Evolutionary conservation across 805 yeast species (phyloP), one percentile per base, ranked within the genome.

Genomic region (Pichia californica): DNA sequence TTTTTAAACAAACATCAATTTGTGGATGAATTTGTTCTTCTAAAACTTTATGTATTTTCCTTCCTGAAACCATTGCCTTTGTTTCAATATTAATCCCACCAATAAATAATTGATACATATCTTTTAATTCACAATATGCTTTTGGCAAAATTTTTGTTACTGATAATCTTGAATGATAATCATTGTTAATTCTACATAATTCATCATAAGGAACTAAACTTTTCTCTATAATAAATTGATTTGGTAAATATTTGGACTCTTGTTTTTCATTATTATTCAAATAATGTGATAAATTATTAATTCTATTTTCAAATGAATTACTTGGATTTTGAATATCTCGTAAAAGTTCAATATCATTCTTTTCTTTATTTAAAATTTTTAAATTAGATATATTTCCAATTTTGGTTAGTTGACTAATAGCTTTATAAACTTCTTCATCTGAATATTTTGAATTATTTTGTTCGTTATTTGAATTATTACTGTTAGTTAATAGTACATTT

Each of bases 51-150:
- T 83, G 89, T 5, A 64, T 64, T 26, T 51, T 53, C 5, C 61
- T 55, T 0, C 91, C 91, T 11, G 62, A 49, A 3, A 45, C 44
- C 68, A 81, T 70, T 3, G 72, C 68, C 3, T 47, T 51, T 5
- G 71, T 72, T 19, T 59, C 59, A 27, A 52, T 56, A 2, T 52
- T 52, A 2, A 38, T 23, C 11, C 38, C 44, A 6, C 70, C 62
- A 18, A 70, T 63, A 51, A 74, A 83, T 0, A 77, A 55, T 20
- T 70, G 68, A 55, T 77, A 83, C 46, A 72, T 68, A 16, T 64
- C 68, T 32, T 77, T 63, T 36, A 83, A 61, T 58, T 84, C 91
- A 64, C 93, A 84, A 85, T 88, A 83, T 14, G 70, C 60, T 27
- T 73, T 67, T 0, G 82, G 74, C 10, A 81, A 59, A 8, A 84